Conservation (phyloP, 164 flowering plant species). For the Saururus chinensis region DNA sequence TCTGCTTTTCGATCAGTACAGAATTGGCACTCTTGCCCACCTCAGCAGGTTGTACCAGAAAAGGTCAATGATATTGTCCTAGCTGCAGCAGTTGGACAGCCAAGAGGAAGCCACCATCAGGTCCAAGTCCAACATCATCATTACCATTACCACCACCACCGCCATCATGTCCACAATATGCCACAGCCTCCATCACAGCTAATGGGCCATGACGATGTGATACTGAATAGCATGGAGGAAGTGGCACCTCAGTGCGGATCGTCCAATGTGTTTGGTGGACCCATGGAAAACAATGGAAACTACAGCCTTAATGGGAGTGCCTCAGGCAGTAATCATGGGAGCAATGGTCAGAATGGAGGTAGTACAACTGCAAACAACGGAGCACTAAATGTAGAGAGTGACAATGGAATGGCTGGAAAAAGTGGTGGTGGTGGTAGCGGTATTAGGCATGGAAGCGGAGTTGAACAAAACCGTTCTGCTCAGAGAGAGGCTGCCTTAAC, state of each 20-base stretch:
- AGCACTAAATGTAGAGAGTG: constrained; percentile 34
- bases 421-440: constrained; percentile 29
- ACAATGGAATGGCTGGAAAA: constrained; percentile 30
- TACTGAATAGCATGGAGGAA: constrained; percentile 26
- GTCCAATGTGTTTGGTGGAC: constrained; percentile 36
- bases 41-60: constrained; percentile 21
- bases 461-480: constrained; percentile 43
- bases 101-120: constrained; percentile 25
- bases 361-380: constrained; percentile 32
- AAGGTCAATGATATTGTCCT: constrained; percentile 20
- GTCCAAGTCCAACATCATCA: constrained; percentile 51
- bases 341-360: constrained; percentile 56
- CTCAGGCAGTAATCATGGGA: constrained; percentile 68
- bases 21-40: constrained; percentile 13
- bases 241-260: constrained; percentile 43
- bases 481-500: constrained; percentile 72
- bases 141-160: constrained; percentile 52
- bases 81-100: constrained; percentile 17
- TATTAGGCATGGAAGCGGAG: constrained; percentile 23
- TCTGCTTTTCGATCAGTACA: constrained; percentile 41
- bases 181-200: constrained; percentile 12
- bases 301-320: constrained; percentile 54
- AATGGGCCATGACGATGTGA: constrained; percentile 30
- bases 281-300: constrained; percentile 32
- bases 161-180: constrained; percentile 34